These are phyloP conservation scores for Amphichorda felina DNA, from an alignment of 2,329 filamentous ascomycete genomes.

Conservation along the genomic window DNA sequence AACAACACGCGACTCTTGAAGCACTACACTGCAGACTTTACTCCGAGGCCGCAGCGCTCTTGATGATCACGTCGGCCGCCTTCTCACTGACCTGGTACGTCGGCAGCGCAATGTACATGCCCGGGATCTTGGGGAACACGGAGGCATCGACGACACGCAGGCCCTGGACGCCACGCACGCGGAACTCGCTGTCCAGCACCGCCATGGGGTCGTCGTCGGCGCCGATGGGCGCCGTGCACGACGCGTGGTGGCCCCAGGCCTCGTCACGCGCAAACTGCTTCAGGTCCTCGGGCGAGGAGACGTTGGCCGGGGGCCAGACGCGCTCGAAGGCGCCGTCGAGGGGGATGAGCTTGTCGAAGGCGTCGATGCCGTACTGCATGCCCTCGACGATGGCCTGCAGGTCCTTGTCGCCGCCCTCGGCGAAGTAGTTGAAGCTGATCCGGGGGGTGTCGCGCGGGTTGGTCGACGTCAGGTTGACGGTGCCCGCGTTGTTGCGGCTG, in stretches of 20 bases:
- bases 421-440: slow-evolving; percentile 48
- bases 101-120: slow-evolving; percentile 33
- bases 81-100: slow-evolving; percentile 50
- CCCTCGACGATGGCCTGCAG: slow-evolving; percentile 29
- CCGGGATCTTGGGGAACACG: slow-evolving; percentile 39
- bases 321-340: slow-evolving; percentile 25
- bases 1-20: no score
- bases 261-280: slow-evolving; percentile 29
- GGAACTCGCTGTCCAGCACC: slow-evolving; percentile 41
- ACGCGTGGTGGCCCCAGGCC: slow-evolving; percentile 45
- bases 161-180: slow-evolving; percentile 36
- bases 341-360: slow-evolving; percentile 16
- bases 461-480: slow-evolving; percentile 44
- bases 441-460: slow-evolving; percentile 52
- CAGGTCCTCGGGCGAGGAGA: slow-evolving; percentile 27
- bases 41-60: slow-evolving; percentile 1
- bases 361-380: slow-evolving; percentile 31
- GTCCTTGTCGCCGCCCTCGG: slow-evolving; percentile 31
- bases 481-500: slow-evolving; percentile 45
- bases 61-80: slow-evolving; percentile 42
- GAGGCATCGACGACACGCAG: slow-evolving; percentile 47
- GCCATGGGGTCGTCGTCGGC: slow-evolving; percentile 36
- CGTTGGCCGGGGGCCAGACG: slow-evolving; percentile 22
- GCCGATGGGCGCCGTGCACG: slow-evolving; percentile 42
- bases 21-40: no score